A percentile compares a stretch with the other conserved stretches of the same genome.
phyloP scores from a whole-genome alignment of 2,329 filamentous ascomycete species.

The Stachybotrys chlorohalonatus region DNA sequence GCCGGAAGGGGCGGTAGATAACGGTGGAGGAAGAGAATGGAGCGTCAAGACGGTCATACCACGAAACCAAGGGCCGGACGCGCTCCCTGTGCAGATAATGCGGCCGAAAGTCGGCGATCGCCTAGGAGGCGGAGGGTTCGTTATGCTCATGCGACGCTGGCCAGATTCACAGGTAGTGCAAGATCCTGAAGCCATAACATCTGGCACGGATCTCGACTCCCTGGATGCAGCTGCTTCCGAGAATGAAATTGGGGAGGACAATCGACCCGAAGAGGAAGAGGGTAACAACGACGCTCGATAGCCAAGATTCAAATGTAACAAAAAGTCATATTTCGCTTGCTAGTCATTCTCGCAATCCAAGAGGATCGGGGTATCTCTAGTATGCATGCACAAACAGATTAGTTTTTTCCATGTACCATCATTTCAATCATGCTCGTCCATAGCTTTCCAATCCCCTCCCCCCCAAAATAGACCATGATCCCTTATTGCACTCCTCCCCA shows the following conservation, averaged over 20 bases:
- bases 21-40: constrained; percentile 50
- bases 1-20: constrained; percentile 32
- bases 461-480: constrained; percentile 15
- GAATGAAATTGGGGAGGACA: constrained; percentile 4
- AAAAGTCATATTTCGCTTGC: constrained; percentile 19
- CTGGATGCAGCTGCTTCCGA: constrained; percentile 3
- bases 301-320: neutral
- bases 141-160: constrained; percentile 24
- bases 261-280: constrained; percentile 1
- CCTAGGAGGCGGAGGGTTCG: constrained; percentile 29
- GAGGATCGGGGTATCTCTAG: constrained; percentile 21
- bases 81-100: constrained; percentile 26
- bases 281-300: neutral
- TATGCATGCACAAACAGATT: constrained; percentile 14
- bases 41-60: constrained; percentile 44
- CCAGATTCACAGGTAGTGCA: neutral
- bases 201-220: neutral
- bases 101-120: constrained; percentile 31
- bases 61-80: constrained; percentile 11
- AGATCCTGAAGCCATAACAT: neutral
- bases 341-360: constrained; percentile 16
- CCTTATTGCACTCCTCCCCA: constrained; percentile 9
- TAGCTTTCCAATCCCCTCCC: constrained; percentile 6
- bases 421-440: constrained; percentile 5
- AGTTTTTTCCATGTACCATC: constrained; percentile 1